Base-by-base conservation (phyloP, 163 green algal species). In the Chlamydomonas reinhardtii region DNA sequence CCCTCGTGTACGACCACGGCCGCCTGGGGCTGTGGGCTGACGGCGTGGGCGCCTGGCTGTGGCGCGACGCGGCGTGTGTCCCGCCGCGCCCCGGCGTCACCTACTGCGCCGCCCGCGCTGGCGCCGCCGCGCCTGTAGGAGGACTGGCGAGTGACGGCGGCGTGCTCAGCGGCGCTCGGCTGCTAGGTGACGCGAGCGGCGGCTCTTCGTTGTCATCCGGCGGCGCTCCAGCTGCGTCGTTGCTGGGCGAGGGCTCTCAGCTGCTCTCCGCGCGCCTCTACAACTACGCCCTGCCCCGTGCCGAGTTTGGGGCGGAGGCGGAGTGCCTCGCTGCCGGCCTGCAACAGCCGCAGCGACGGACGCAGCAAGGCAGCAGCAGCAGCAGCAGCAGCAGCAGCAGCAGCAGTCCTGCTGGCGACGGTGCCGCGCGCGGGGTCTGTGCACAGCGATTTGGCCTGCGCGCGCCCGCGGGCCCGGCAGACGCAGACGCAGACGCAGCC, bases 281-380 rank as follows among this genome's bases (percentile, higher is more conserved):
- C 86, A 91, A 91, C 82, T 92, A 92, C 76, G 89, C 89, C 8
- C 68, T 92, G 32, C 89, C 89, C 2, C 85, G 83, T 14, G 74
- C 39, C 20, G 83, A 83, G 59, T 32, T 81, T 0, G 34, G 27
- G 12, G 52, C 16, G 1, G 85, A 85, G 70, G 43, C 71, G 12
- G 74, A 16, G 29, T 90, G 82, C 77, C 66, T 83, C 6, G 11
- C 48, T 14, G 48, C 48, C 48, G 19, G 48, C 48, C 48, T 56
- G 48, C 48, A 56, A 14, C 48, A 56, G 48, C 48, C 11, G 39
- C 39, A 48, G 39, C 39, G 8, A 8, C 39, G 5, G 39, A 8
- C 39, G 39, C 43, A 69, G 59, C 31, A n/a, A 17, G 56, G 73
- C 48, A 14, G 9, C 59, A 66, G 59, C 59, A 31, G 24, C 59